phyloP scores from a whole-genome alignment of 495 filamentous ascomycete genomes.

The Penicillium malachiteum region DNA sequence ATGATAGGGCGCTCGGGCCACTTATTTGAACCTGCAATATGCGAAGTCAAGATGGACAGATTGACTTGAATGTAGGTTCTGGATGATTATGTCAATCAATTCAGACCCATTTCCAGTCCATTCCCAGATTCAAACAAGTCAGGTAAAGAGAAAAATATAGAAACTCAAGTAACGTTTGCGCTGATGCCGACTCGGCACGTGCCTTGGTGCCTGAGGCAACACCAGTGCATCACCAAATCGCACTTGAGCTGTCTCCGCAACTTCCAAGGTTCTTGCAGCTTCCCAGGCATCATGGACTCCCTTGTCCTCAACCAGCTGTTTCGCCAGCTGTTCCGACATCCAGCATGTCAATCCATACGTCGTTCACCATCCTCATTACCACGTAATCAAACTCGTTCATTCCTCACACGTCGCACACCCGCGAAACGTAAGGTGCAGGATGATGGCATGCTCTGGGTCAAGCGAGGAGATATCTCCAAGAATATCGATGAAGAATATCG shows the following conservation, averaged over 20 bases:
- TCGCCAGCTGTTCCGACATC: slow-evolving; percentile 74
- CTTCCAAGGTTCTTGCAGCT: background rate
- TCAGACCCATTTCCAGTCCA: too few species aligned
- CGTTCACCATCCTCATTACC: slow-evolving; percentile 27
- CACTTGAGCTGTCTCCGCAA: slow-evolving; percentile 7
- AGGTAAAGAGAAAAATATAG: background rate
- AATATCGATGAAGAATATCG: slow-evolving; percentile 79
- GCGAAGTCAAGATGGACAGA: background rate
- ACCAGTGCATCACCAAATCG: background rate
- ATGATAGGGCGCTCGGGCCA: slow-evolving; percentile 12
- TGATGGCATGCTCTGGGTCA: slow-evolving; percentile 65
- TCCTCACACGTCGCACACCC: slow-evolving; percentile 37
- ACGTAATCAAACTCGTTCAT: slow-evolving; percentile 37
- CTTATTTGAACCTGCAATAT: background rate
- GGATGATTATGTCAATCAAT: too few species aligned
- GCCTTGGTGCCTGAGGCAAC: slow-evolving; percentile 19
- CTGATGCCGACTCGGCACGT: slow-evolving; percentile 13
- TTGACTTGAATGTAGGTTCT: background rate
- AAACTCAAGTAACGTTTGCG: background rate
- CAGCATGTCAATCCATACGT: slow-evolving; percentile 58
- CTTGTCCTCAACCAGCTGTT: slow-evolving; percentile 75
- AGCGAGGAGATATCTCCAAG: slow-evolving; percentile 67
- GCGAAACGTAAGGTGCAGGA: slow-evolving; percentile 33
- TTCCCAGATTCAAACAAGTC: too few species aligned
- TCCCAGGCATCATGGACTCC: slow-evolving; percentile 70